Evolutionary conservation across 306 rosid species (phyloP).

Genomic region (Trifolium dubium): DNA sequence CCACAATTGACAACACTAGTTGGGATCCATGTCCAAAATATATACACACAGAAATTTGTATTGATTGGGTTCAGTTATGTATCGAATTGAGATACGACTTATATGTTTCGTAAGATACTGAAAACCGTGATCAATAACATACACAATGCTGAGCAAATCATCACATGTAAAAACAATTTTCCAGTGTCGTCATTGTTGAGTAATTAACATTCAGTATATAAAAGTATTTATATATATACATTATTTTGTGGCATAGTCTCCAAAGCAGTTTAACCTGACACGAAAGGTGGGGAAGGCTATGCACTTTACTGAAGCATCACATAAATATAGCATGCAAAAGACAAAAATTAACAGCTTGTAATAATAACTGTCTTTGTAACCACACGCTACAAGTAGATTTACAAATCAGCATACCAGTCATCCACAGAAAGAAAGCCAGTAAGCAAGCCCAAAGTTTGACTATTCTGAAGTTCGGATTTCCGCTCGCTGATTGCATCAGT

Average conservation of each 20-base stretch:
- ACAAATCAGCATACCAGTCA: conserved; percentile 72
- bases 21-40: neutral
- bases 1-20: neutral
- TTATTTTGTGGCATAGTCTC: conserved; percentile 11
- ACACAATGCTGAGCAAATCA: conserved; percentile 10
- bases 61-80: conserved; percentile 1
- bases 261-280: conserved; percentile 19
- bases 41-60: neutral
- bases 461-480: conserved; percentile 76
- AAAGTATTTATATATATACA: neutral
- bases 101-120: neutral
- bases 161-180: neutral
- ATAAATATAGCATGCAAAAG: neutral
- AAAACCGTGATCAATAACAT: conserved; percentile 1
- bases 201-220: conserved; percentile 19
- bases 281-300: neutral
- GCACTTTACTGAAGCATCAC: neutral
- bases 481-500: conserved; percentile 78
- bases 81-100: neutral
- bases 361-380: neutral
- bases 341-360: conserved; percentile 1
- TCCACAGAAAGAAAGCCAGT: conserved; percentile 87
- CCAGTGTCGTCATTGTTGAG: neutral
- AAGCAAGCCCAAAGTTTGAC: conserved; percentile 92
- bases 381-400: conserved; percentile 27